These are phyloP conservation scores for Ophiocytium majus DNA, from an alignment of 352 stramenopile genomes.

Conservation along the genomic window DNA sequence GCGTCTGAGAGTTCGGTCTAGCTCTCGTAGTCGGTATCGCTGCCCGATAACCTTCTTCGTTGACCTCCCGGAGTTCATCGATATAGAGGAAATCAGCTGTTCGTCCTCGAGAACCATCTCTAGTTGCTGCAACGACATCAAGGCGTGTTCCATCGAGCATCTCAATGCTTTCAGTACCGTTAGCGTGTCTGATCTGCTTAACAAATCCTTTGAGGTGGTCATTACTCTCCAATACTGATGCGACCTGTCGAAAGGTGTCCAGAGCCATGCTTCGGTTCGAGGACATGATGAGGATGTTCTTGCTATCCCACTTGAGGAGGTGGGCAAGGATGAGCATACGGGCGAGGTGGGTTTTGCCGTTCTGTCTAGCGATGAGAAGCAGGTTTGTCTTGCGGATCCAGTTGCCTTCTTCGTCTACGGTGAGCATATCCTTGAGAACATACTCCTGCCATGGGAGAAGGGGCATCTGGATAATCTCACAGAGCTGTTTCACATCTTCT, in stretches of 20 bases:
- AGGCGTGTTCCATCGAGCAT: background rate
- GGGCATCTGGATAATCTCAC: background rate
- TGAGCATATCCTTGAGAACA: slow-evolving; percentile 16
- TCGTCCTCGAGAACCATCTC: background rate
- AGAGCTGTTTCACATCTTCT: background rate
- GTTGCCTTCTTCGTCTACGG: background rate
- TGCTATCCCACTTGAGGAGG: too few relatives aligned
- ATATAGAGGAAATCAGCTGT: slow-evolving; percentile 2
- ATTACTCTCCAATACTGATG: background rate
- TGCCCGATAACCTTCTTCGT: background rate
- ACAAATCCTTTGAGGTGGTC: background rate
- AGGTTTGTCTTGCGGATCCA: slow-evolving; percentile 15
- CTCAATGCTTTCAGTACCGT: background rate
- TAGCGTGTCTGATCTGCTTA: background rate
- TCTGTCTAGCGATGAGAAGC: background rate
- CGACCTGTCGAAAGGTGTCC: background rate
- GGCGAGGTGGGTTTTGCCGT: slow-evolving; percentile 5
- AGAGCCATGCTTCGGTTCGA: background rate
- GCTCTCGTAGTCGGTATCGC: slow-evolving; percentile 1
- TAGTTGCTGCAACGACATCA: background rate
- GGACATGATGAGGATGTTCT: background rate
- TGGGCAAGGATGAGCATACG: background rate
- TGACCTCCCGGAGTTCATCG: background rate
- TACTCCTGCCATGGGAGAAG: background rate
- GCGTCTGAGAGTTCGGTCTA: background rate